Percentiles rank a stretch among this genome's conserved stretches.
These are phyloP conservation scores for Hyparrhenia diplandra DNA, from an alignment of 176 grass and related monocot species.

Conservation along the genomic window DNA sequence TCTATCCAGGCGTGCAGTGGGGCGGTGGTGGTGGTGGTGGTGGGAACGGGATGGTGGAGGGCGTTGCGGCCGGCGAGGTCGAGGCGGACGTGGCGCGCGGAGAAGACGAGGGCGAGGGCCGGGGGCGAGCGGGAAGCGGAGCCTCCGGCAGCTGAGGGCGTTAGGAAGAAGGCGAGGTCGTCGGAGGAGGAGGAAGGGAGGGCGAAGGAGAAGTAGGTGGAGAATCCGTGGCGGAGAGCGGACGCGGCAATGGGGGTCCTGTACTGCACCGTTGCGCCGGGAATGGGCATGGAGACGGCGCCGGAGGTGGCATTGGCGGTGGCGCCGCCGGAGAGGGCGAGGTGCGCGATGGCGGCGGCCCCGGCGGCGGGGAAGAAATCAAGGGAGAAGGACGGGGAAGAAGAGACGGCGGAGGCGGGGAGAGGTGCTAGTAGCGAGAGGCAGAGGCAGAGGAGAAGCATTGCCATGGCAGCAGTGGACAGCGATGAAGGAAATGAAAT, in stretches of 20 bases:
- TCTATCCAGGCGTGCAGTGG: conserved; percentile 83
- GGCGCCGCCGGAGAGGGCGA: conserved; percentile 50
- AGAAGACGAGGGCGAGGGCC: conserved; percentile 25
- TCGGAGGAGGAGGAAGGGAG: conserved; percentile 16
- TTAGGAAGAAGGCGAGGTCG: conserved; percentile 55
- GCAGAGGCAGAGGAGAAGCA: not conserved
- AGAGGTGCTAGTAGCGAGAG: not conserved
- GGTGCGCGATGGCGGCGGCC: conserved; percentile 32
- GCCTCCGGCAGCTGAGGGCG: not conserved
- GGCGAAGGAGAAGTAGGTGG: conserved; percentile 81
- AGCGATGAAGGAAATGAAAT: too few relatives aligned
- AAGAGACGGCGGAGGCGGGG: not conserved
- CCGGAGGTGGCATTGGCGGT: conserved; percentile 36
- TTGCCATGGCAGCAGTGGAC: too few relatives aligned
- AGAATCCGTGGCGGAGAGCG: conserved; percentile 36
- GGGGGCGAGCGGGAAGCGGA: not conserved
- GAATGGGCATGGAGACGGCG: conserved; percentile 35
- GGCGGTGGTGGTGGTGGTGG: too few relatives aligned
- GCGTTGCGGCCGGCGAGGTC: conserved; percentile 34
- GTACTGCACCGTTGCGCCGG: conserved; percentile 41
- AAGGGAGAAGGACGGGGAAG: conserved; percentile 44
- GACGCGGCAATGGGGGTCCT: conserved; percentile 30
- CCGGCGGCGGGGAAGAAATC: conserved; percentile 48
- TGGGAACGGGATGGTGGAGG: not conserved
- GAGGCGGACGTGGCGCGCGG: conserved; percentile 23